These are phyloP conservation scores for Claviceps sp. DNA, from an alignment of 2,329 filamentous ascomycete genomes.

Conservation along the genomic window DNA sequence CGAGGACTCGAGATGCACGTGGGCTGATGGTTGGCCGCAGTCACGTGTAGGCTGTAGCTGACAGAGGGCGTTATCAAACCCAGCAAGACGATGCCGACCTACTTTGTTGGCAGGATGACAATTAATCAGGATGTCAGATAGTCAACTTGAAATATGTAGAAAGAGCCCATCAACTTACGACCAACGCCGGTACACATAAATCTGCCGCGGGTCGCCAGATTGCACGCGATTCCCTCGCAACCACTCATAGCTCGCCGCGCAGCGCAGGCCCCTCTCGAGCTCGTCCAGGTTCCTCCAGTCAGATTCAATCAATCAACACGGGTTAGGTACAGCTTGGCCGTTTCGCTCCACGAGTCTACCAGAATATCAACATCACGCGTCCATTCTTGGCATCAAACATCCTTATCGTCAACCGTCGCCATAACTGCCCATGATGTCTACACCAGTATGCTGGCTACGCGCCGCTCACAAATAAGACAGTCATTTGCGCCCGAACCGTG, in stretches of 20 bases:
- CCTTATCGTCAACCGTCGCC: not conserved
- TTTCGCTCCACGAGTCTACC: not conserved
- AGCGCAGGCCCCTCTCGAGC: not conserved
- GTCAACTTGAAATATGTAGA: no score
- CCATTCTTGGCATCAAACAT: slow-evolving; percentile 2
- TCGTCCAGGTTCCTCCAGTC: not conserved
- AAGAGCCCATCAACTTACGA: no score
- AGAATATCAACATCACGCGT: not conserved
- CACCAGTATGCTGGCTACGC: slow-evolving; percentile 18
- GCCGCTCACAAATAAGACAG: not conserved
- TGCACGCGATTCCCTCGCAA: not conserved
- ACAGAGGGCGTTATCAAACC: no score
- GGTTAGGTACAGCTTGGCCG: no score
- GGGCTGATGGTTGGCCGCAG: slow-evolving; percentile 15
- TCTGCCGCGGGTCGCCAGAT: no score
- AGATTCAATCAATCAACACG: no score
- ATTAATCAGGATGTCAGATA: no score
- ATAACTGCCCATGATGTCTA: slow-evolving; percentile 21
- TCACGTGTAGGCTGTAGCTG: slow-evolving; percentile 14
- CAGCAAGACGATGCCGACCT: no score
- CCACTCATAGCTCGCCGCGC: not conserved
- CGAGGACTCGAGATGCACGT: slow-evolving; percentile 14
- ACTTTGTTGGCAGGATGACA: no score
- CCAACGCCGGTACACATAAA: no score
- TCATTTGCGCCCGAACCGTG: not conserved